Percentiles rank a stretch among this genome's conserved stretches.
phyloP scores from a whole-genome alignment of 176 grass and related monocot genomes.

The Phragmites australis region DNA sequence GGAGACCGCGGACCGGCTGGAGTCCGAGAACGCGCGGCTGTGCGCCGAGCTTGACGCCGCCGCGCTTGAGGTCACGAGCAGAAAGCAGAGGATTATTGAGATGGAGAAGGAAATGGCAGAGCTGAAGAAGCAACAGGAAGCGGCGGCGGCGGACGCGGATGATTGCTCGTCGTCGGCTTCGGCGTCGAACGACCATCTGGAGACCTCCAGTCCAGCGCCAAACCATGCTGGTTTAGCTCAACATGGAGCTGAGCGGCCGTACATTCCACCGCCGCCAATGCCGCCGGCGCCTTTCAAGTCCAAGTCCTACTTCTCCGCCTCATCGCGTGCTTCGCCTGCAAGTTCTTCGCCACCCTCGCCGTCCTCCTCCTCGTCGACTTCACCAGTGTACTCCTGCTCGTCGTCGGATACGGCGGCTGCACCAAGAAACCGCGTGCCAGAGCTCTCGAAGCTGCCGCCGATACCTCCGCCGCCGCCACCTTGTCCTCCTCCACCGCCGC shows the following conservation, averaged over 20 bases:
- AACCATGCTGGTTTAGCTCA: background rate
- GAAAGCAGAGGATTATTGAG: slow-evolving; percentile 61
- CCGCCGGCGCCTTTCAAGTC: slow-evolving; percentile 50
- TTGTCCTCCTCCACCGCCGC: slow-evolving; percentile 25
- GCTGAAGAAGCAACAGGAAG: slow-evolving; percentile 43
- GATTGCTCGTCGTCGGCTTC: slow-evolving; percentile 85
- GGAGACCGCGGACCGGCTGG: slow-evolving; percentile 51
- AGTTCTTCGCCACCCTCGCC: slow-evolving; percentile 50
- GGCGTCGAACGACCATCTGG: slow-evolving; percentile 31
- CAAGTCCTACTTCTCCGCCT: slow-evolving; percentile 42
- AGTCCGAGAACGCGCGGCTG: slow-evolving; percentile 72
- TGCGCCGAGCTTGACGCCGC: slow-evolving; percentile 62
- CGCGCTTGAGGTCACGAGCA: slow-evolving; percentile 48
- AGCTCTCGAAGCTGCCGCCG: slow-evolving; percentile 66
- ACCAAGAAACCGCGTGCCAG: slow-evolving; percentile 38
- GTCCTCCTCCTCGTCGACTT: slow-evolving; percentile 56
- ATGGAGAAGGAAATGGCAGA: slow-evolving; percentile 73
- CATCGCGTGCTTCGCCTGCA: slow-evolving; percentile 35
- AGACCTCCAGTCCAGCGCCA: slow-evolving; percentile 25
- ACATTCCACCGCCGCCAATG: slow-evolving; percentile 33
- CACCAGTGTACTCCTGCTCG: slow-evolving; percentile 40
- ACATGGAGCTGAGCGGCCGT: background rate
- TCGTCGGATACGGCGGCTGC: slow-evolving; percentile 50
- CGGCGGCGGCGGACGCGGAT: slow-evolving; percentile 41
- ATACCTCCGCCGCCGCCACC: slow-evolving; percentile 72